phyloP scores from a whole-genome alignment of 495 filamentous ascomycete species.

The Aspergillus nidulans region DNA sequence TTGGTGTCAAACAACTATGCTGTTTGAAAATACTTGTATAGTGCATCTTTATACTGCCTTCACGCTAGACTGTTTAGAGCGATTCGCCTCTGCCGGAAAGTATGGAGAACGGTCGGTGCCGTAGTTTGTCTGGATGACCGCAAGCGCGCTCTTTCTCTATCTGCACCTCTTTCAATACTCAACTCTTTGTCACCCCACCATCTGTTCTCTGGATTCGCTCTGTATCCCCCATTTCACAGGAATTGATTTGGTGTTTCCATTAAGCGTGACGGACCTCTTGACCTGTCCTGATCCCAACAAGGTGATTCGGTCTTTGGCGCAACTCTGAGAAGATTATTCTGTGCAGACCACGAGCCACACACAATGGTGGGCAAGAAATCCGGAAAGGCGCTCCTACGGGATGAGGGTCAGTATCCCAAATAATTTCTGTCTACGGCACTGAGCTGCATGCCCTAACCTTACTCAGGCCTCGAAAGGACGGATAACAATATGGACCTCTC shows the following conservation, averaged over 20 bases:
- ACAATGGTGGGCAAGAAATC: conserved; percentile 64
- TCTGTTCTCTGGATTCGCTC: background rate
- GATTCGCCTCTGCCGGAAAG: conserved; percentile 11
- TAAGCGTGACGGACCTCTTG: background rate
- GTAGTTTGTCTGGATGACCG: conserved; percentile 10
- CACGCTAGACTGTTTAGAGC: conserved; percentile 5
- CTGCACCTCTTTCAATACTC: background rate
- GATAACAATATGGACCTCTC: conserved; percentile 96
- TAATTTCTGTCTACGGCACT: background rate
- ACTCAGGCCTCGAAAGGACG: conserved; percentile 79
- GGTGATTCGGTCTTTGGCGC: conserved; percentile 4
- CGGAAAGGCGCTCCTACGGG: conserved; percentile 57
- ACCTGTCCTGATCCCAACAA: background rate
- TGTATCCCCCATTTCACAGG: background rate
- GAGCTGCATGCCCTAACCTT: conserved; percentile 1
- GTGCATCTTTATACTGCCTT: background rate
- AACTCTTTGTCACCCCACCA: background rate
- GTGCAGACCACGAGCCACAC: conserved; percentile 1
- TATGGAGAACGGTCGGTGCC: conserved; percentile 6
- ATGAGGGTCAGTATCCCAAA: conserved; percentile 48
- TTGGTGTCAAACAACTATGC: too few species aligned
- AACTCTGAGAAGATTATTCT: background rate
- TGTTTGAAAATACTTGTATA: background rate
- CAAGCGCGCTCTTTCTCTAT: conserved; percentile 4
- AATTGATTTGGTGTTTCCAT: background rate